Base-by-base conservation (phyloP, 108 stramenopile species). In the Conticribra weissflogii region DNA sequence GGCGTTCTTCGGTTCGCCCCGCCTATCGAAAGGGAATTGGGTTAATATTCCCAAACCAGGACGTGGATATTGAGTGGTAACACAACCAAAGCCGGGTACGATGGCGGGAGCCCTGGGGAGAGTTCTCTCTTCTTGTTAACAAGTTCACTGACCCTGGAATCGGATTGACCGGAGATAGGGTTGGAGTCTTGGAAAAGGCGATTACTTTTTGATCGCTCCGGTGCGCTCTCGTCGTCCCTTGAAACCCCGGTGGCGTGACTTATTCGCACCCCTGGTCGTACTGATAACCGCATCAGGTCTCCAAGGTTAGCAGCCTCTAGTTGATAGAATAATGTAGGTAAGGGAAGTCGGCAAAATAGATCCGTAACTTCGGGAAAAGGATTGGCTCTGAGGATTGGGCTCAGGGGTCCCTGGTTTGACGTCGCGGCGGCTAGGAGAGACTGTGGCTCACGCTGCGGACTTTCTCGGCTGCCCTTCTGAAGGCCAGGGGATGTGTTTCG, bases 241-340 rank as follows among this genome's bases (percentile, higher is more conserved):
- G 95, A 93, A 93, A 93, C 88, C 83, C 86, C 81, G 78, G 82
- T 74, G 81, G 90, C 83, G 85, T 87, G 89, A 79, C 74, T 90
- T 91, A 91, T 92, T 90, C 81, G 76, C 88, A 90, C 84, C 63
- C 79, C 89, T 84, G 88, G 85, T 76, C 88, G 88, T 93, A 90
- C 92, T 87, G 87, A 94, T 97, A 91, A 97, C 96, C 96, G 94
- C 96, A 90, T 92, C 96, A 97, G 96, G 94, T 97, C 92, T 89
- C 93, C 96, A 78, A 72, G 72, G 72, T 72, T 72, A 72, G 72
- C 72, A 72, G 72, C 72, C 72, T 72, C 72, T 72, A 87, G 96
- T 94, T 89, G 88, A 96, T 96, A 96, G 96, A 93, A 89, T 85
- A 96, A 96, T 90, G 91, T 96, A 96, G 92, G 89, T 94, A 92